phyloP scores from a whole-genome alignment of 352 stramenopile species.

The Globisporangium viniferum region DNA sequence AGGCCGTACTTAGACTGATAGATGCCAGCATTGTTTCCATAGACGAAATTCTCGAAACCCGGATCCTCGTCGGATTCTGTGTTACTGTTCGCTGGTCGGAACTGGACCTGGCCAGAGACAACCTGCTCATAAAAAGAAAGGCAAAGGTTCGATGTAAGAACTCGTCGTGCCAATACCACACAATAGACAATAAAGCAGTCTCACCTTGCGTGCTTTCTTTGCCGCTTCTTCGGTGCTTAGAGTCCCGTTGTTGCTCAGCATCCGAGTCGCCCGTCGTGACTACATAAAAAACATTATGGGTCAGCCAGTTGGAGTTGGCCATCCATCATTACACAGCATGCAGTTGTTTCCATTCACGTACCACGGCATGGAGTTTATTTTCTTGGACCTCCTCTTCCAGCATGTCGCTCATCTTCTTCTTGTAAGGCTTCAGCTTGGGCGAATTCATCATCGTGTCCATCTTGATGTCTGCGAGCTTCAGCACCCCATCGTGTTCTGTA shows the following conservation, averaged over 20 bases:
- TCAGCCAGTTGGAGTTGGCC: neutral
- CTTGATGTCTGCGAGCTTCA: slow-evolving; percentile 22
- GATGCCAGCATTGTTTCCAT: slow-evolving; percentile 53
- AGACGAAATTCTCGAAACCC: slow-evolving; percentile 37
- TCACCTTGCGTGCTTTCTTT: slow-evolving; percentile 40
- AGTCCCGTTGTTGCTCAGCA: slow-evolving; percentile 24
- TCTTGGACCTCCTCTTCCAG: slow-evolving; percentile 42
- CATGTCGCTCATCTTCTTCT: slow-evolving; percentile 48
- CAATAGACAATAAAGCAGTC: neutral
- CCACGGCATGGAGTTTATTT: slow-evolving; percentile 26
- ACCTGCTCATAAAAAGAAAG: slow-evolving; percentile 18
- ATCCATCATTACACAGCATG: neutral
- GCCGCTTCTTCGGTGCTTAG: slow-evolving; percentile 28
- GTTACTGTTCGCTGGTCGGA: slow-evolving; percentile 44
- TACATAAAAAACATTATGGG: neutral
- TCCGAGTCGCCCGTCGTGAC: slow-evolving; percentile 23
- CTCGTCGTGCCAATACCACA: neutral
- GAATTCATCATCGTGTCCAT: slow-evolving; percentile 33
- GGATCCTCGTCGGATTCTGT: slow-evolving; percentile 17
- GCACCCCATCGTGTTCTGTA: slow-evolving; percentile 12
- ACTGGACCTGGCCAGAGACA: slow-evolving; percentile 45
- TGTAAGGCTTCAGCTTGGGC: slow-evolving; percentile 42
- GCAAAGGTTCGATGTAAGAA: neutral
- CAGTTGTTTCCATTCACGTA: slow-evolving; percentile 8
- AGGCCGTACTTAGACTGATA: slow-evolving; percentile 65